Percentiles rank a stretch among this genome's conserved stretches.
Conservation (phyloP, 2,329 filamentous ascomycete species). For the Sporothrix curviconia region DNA sequence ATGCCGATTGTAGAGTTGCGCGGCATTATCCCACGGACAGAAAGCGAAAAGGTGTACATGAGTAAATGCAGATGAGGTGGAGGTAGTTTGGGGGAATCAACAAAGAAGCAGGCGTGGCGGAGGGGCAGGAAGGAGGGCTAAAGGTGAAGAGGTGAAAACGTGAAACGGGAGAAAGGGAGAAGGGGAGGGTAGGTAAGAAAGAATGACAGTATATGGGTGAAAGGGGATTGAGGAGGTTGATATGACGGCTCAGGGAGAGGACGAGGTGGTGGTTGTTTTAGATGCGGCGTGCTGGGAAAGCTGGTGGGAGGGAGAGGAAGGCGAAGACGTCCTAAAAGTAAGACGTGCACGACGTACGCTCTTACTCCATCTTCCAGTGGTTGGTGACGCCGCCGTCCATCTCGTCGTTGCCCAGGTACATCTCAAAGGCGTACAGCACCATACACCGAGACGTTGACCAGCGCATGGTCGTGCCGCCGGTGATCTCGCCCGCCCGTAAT, state of each 20-base stretch:
- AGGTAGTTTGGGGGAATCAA: neutral
- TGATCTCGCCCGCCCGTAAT: constrained; percentile 65
- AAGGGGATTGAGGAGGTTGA: no score
- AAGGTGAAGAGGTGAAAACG: neutral
- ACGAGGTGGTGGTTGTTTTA: no score
- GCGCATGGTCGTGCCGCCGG: constrained; percentile 80
- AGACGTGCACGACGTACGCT: neutral
- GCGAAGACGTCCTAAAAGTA: neutral
- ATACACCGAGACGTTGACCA: constrained; percentile 95
- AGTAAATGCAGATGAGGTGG: neutral
- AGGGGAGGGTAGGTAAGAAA: neutral
- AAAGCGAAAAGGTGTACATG: neutral
- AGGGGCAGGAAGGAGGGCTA: neutral
- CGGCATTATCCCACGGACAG: neutral
- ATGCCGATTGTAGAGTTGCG: neutral
- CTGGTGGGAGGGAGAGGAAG: no score
- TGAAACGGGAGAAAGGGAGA: neutral
- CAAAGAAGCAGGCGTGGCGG: neutral
- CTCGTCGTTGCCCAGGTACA: constrained; percentile 79
- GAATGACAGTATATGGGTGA: neutral
- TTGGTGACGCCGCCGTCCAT: constrained; percentile 63
- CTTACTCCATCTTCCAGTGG: constrained; percentile 81
- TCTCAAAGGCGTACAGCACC: constrained; percentile 80
- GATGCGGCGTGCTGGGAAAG: no score
- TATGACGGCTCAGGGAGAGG: neutral